Evolutionary conservation across 495 filamentous ascomycete species (phyloP), one percentile per base, ranked within the genome.

Genomic region (Aspergillus nidulans): DNA sequence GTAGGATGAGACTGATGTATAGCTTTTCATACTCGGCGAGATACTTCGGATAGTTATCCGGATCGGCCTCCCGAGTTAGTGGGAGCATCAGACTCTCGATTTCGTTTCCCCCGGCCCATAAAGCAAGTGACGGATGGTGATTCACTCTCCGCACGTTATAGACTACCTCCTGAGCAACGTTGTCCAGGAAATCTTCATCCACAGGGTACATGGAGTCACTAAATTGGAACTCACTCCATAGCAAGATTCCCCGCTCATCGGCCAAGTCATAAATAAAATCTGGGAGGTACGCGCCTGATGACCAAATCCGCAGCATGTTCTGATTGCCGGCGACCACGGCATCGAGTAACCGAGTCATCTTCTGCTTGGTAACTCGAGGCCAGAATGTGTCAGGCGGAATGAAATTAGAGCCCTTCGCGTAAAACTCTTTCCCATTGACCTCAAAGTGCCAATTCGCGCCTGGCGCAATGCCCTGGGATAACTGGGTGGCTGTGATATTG

Each of bases 241-340:
- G 71, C 13, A 87, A 67, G 12, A 88, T 76, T 1, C 85, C 85
- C 55, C 75, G 71, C 62, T 87, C 78, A 57, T 88, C 85, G 6
- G 84, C 85, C 15, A 86, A 66, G 55, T 88, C 84, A 57, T 85
- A 87, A 46, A 88, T 84, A 50, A 84, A 86, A 61, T 87, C 85
- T 1, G 81, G 82, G 13, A 78, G 71, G 56, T 87, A 88, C 2
- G 81, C 78, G 16, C 85, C 83, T 10, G 79, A 81, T 2, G 82
- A 72, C 85, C 85, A 88, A 10, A 87, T 79, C 1, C 84, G 79
- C 4, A 88, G 76, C 85, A 88, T 86, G 61, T 88, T 88, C 62
- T 86, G 83, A 51, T 85, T 82, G 4, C 78, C 84, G 7, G 70
- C 78, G 3, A 81, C 66, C 2, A 80, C 80, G 0, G 80, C 76